Conservation (phyloP, 495 filamentous ascomycete species). For the Tuber indicum region DNA sequence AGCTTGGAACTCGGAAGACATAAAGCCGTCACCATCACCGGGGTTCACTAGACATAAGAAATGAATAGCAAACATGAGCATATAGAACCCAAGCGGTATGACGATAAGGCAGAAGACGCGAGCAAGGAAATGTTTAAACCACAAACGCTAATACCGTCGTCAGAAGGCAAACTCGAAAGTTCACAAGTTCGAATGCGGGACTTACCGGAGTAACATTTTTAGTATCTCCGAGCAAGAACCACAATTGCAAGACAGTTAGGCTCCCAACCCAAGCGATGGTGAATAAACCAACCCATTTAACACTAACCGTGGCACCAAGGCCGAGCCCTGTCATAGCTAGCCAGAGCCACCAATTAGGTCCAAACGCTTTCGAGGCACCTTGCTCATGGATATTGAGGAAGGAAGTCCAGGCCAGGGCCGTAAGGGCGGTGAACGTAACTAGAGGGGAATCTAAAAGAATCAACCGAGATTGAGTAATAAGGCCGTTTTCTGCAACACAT, state of each 20-base stretch:
- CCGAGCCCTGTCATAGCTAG: constrained; percentile 76
- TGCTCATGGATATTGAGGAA: constrained; percentile 97
- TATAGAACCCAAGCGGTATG: constrained; percentile 83
- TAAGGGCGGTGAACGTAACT: constrained; percentile 88
- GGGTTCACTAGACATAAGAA: constrained; percentile 89
- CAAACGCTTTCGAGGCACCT: constrained; percentile 78
- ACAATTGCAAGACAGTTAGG: constrained; percentile 84
- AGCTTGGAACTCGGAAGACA: constrained; percentile 98
- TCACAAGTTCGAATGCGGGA: constrained; percentile 4
- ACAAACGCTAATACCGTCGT: constrained; percentile 56
- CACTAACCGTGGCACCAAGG: constrained; percentile 84
- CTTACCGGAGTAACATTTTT: constrained; percentile 70
- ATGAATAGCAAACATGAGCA: constrained; percentile 92
- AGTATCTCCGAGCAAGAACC: constrained; percentile 84
- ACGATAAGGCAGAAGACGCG: constrained; percentile 87
- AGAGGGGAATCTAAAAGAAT: constrained; percentile 95
- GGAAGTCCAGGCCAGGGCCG: constrained; percentile 79
- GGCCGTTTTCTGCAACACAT: constrained; percentile 68
- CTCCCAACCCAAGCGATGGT: constrained; percentile 97
- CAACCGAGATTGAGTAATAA: constrained; percentile 87
- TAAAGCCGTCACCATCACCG: constrained; percentile 96
- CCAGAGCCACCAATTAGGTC: constrained; percentile 96
- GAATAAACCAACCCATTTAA: constrained; percentile 98
- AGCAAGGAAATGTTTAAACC: constrained; percentile 92
- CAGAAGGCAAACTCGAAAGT: not conserved